Conservation (phyloP, 306 rosid genomes). For the Carpinus fangiana region DNA sequence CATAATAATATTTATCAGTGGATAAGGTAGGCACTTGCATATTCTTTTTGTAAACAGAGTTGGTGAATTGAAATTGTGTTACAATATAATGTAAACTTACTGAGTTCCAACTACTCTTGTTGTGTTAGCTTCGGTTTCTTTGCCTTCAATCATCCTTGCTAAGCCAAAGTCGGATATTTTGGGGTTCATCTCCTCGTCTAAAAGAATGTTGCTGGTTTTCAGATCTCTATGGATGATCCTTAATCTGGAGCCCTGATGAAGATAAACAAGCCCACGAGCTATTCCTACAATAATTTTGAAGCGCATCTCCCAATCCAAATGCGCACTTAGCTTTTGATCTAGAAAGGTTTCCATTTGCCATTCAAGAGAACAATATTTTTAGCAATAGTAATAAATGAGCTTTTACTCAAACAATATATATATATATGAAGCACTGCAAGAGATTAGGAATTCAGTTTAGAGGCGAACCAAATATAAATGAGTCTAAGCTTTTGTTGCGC, state of each 20-base stretch:
- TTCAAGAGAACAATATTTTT: not conserved
- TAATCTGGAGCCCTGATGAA: conserved; percentile 38
- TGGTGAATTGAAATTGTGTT: too few relatives aligned
- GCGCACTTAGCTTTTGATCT: conserved; percentile 27
- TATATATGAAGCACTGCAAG: not conserved
- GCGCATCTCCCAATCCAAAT: conserved; percentile 39
- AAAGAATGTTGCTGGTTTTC: conserved; percentile 38
- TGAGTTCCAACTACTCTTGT: too few relatives aligned
- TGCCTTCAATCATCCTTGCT: conserved; percentile 21
- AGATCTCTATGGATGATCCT: conserved; percentile 39
- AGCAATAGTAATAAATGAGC: not conserved
- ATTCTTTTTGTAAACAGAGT: too few relatives aligned
- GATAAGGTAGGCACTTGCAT: too few relatives aligned
- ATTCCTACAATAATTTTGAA: conserved; percentile 45
- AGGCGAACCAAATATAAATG: conserved; percentile 46
- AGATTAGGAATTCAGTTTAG: not conserved
- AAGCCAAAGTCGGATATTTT: conserved; percentile 43
- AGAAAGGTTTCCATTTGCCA: not conserved
- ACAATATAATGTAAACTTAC: too few relatives aligned
- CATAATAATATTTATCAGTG: too few relatives aligned
- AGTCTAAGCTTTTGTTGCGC: conserved; percentile 55
- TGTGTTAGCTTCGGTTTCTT: too few relatives aligned
- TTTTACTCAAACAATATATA: not conserved
- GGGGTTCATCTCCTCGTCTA: conserved; percentile 36
- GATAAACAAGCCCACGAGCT: conserved; percentile 32